Conservation (phyloP, 73 alveolate genomes). For the Paramecium primaurelia region DNA sequence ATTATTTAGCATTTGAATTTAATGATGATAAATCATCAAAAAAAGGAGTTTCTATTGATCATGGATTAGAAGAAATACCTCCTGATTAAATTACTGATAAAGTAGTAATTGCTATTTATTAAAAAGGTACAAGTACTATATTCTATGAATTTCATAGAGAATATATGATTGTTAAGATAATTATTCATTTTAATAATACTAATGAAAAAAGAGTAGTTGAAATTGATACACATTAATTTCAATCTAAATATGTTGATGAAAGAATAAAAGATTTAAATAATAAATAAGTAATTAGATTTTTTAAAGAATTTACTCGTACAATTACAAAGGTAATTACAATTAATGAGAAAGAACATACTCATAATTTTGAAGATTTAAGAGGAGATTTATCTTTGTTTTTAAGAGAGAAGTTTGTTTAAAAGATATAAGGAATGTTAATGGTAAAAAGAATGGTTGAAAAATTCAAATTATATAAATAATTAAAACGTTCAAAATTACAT, state of each 20-base stretch:
- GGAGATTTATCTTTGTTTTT: not conserved
- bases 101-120: not conserved
- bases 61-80: not conserved
- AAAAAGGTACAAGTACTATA: not conserved
- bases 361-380: constrained; percentile 16
- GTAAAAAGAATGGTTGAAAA: constrained; percentile 19
- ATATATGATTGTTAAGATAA: not conserved
- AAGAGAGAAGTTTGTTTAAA: not conserved
- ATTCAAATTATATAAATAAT: not conserved
- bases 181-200: not conserved
- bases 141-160: not conserved
- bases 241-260: constrained; percentile 14
- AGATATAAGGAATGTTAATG: not conserved
- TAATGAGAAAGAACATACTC: not conserved
- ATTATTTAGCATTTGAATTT: not conserved
- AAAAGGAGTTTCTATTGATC: not conserved
- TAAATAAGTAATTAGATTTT: not conserved
- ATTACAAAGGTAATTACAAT: not conserved
- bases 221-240: not conserved
- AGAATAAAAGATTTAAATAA: not conserved
- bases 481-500: not conserved
- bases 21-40: not conserved
- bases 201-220: not conserved
- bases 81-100: not conserved
- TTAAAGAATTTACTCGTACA: not conserved